phyloP scores from a whole-genome alignment of 2,329 filamentous ascomycete species.

The Hortaea werneckii region DNA sequence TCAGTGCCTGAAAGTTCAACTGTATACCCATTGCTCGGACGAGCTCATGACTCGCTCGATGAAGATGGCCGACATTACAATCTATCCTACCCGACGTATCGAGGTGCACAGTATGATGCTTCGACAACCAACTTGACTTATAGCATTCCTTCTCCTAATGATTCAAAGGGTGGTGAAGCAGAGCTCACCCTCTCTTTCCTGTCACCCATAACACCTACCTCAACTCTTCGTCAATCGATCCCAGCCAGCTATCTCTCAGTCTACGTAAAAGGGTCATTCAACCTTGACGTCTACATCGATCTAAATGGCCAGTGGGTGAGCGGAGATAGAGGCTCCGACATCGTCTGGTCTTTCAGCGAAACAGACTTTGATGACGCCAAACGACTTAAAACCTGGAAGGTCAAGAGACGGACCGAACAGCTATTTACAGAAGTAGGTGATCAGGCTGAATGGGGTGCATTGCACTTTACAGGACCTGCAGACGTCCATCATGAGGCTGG shows the following conservation, averaged over 20 bases:
- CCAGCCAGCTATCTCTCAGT: conserved; percentile 74
- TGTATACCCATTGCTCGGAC: conserved; percentile 55
- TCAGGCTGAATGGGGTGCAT: conserved; percentile 71
- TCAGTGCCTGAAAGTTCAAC: conserved; percentile 49
- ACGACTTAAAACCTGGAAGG: conserved; percentile 55
- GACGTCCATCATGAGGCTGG: conserved; percentile 62
- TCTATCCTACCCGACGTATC: conserved; percentile 48
- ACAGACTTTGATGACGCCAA: conserved; percentile 27
- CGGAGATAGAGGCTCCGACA: conserved; percentile 57
- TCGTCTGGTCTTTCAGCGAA: conserved; percentile 55
- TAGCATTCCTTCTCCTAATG: conserved; percentile 39
- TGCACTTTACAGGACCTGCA: conserved; percentile 64
- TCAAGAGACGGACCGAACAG: conserved; percentile 51
- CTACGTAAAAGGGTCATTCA: conserved; percentile 54
- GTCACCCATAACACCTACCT: conserved; percentile 71
- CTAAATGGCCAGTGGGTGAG: conserved; percentile 64
- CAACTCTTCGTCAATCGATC: conserved; percentile 67
- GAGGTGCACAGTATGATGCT: conserved; percentile 56
- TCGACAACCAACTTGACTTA: conserved; percentile 63
- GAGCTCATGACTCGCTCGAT: conserved; percentile 53
- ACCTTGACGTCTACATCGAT: conserved; percentile 39
- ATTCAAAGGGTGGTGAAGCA: conserved; percentile 29
- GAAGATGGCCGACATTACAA: conserved; percentile 40
- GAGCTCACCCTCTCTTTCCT: conserved; percentile 57
- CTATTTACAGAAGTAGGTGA: conserved; percentile 66